Evolutionary conservation across 2,329 filamentous ascomycete genomes (phyloP).

Genomic region (Sporothrix variecibatus): DNA sequence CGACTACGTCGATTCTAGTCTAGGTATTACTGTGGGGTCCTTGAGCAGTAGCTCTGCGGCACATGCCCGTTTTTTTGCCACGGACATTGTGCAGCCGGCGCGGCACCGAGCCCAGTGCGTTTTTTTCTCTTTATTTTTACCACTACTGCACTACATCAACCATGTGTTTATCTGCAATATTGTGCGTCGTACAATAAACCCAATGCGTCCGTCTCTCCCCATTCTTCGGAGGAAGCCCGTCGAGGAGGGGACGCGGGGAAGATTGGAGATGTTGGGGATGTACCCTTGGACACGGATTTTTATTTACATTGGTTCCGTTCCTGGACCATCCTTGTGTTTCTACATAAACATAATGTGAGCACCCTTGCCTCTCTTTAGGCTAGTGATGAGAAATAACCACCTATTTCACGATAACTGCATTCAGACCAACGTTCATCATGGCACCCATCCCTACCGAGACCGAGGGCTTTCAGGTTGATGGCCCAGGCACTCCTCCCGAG

Average conservation of each 20-base stretch:
- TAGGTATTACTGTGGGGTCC: too few relatives aligned
- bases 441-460: not conserved
- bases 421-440: not conserved
- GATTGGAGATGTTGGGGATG: not conserved
- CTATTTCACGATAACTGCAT: not conserved
- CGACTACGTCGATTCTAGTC: not conserved
- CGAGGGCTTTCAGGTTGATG: conserved; percentile 1
- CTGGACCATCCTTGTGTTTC: not conserved
- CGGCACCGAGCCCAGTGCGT: not conserved
- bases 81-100: not conserved
- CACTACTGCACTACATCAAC: too few relatives aligned
- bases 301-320: not conserved
- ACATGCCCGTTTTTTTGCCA: not conserved
- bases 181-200: too few relatives aligned
- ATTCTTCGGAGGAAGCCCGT: not conserved
- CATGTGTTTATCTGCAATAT: too few relatives aligned
- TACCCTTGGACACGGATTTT: not conserved
- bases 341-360: not conserved
- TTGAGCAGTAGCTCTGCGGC: not conserved
- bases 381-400: not conserved
- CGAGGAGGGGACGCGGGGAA: not conserved
- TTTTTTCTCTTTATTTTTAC: too few relatives aligned
- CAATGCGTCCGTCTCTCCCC: too few relatives aligned
- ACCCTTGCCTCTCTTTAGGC: not conserved
- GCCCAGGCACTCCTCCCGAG: not conserved